These are phyloP conservation scores for Fusarium ambrosium DNA, from an alignment of 2,329 filamentous ascomycete species.

Conservation along the genomic window DNA sequence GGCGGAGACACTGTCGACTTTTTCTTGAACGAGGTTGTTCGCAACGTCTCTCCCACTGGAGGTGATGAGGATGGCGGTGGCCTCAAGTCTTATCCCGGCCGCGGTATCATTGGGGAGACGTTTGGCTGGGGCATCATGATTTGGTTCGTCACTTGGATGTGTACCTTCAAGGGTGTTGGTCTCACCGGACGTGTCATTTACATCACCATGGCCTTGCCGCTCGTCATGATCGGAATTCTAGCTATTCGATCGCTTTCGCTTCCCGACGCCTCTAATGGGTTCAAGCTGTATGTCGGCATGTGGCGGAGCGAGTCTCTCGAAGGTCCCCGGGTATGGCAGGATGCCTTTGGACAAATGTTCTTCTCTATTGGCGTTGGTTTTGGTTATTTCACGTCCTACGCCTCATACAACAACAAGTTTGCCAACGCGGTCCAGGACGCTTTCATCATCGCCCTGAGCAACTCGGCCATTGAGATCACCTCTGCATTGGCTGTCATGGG, in stretches of 20 bases:
- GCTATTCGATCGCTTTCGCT: conserved; percentile 64
- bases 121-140: conserved; percentile 68
- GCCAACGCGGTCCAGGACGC: conserved; percentile 67
- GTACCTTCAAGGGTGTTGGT: conserved; percentile 68
- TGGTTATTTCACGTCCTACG: conserved; percentile 68
- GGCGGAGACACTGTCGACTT: conserved; percentile 43
- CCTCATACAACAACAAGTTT: conserved; percentile 66
- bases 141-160: conserved; percentile 69
- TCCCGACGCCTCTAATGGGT: conserved; percentile 63
- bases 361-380: conserved; percentile 63
- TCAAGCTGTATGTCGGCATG: conserved; percentile 55
- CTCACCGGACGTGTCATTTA: conserved; percentile 68
- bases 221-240: conserved; percentile 66
- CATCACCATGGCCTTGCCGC: conserved; percentile 68
- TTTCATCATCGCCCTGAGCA: conserved; percentile 65
- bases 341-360: conserved; percentile 63
- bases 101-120: conserved; percentile 63
- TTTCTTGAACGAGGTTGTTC: conserved; percentile 53
- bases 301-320: conserved; percentile 60
- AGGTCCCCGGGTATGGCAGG: conserved; percentile 59
- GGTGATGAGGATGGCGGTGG: conserved; percentile 13
- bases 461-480: conserved; percentile 66
- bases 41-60: conserved; percentile 10
- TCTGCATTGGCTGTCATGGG: conserved; percentile 61
- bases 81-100: conserved; percentile 54